phyloP scores from a whole-genome alignment of 2,329 filamentous ascomycete genomes.

The Colletotrichum somersetense region DNA sequence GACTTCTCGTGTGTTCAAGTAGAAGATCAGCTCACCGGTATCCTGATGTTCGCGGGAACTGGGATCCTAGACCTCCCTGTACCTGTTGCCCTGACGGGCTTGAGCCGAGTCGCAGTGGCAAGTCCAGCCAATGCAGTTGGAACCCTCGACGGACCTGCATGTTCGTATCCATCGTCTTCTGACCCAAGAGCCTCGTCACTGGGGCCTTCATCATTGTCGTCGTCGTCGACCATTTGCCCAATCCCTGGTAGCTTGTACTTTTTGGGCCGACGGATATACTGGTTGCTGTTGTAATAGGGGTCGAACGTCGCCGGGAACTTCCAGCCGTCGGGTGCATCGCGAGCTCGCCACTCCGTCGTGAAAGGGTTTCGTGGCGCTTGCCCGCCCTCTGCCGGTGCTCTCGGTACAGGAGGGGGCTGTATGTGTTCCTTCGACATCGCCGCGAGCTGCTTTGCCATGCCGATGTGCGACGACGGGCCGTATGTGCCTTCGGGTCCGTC shows the following conservation, averaged over 20 bases:
- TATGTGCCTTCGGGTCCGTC: slow-evolving; percentile 26
- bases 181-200: not conserved
- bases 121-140: slow-evolving; percentile 8
- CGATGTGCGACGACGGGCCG: slow-evolving; percentile 8
- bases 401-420: slow-evolving; percentile 8
- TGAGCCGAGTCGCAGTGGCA: not conserved
- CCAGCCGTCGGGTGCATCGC: slow-evolving; percentile 7
- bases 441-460: not conserved
- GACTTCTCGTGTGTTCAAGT: no score
- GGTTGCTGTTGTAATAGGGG: slow-evolving; percentile 36
- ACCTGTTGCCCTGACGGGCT: not conserved
- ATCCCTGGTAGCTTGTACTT: slow-evolving; percentile 23
- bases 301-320: slow-evolving; percentile 26
- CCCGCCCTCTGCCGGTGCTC: slow-evolving; percentile 36
- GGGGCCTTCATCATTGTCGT: not conserved
- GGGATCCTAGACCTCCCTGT: not conserved
- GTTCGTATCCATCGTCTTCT: not conserved
- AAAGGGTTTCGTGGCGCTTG: slow-evolving; percentile 36
- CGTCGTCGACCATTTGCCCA: not conserved
- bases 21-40: not conserved
- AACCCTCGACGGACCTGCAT: not conserved
- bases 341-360: slow-evolving; percentile 38
- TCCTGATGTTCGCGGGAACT: not conserved
- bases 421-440: not conserved
- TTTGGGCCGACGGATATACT: slow-evolving; percentile 31